phyloP scores from a whole-genome alignment of 345 rosid species.

The Bretschneidera sinensis region DNA sequence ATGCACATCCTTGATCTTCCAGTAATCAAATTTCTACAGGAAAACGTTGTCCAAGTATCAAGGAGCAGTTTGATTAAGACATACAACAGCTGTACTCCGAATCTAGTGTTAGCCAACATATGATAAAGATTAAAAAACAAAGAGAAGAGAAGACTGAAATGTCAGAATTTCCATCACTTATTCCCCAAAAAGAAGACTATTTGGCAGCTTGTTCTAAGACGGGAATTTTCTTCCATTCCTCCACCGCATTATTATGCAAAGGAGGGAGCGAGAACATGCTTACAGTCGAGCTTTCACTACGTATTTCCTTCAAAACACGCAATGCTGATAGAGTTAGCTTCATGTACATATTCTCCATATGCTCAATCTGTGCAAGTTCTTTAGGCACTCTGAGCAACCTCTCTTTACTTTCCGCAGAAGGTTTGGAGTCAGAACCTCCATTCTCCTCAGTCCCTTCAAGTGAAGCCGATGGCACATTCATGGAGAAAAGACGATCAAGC shows the following conservation, averaged over 20 bases:
- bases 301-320: slow-evolving; percentile 63
- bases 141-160: not conserved
- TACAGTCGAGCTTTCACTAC: slow-evolving; percentile 74
- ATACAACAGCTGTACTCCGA: slow-evolving; percentile 1
- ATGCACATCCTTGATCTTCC: too few relatives aligned
- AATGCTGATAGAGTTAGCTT: slow-evolving; percentile 64
- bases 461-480: slow-evolving; percentile 11
- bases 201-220: slow-evolving; percentile 59
- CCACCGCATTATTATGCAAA: slow-evolving; percentile 44
- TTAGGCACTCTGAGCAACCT: slow-evolving; percentile 30
- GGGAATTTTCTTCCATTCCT: slow-evolving; percentile 50
- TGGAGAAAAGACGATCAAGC: slow-evolving; percentile 47
- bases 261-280: slow-evolving; percentile 74
- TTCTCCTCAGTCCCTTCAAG: slow-evolving; percentile 9
- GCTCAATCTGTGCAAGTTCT: slow-evolving; percentile 54
- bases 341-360: slow-evolving; percentile 56
- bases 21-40: too few relatives aligned
- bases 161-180: not conserved
- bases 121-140: not conserved
- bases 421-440: slow-evolving; percentile 10
- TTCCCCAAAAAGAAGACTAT: slow-evolving; percentile 14
- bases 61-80: slow-evolving; percentile 2
- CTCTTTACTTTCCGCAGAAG: slow-evolving; percentile 18
- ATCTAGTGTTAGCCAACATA: not conserved
- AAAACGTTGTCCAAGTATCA: slow-evolving; percentile 2